Evolutionary conservation across 345 rosid genomes (phyloP).

Genomic region (Lepidium didymum): DNA sequence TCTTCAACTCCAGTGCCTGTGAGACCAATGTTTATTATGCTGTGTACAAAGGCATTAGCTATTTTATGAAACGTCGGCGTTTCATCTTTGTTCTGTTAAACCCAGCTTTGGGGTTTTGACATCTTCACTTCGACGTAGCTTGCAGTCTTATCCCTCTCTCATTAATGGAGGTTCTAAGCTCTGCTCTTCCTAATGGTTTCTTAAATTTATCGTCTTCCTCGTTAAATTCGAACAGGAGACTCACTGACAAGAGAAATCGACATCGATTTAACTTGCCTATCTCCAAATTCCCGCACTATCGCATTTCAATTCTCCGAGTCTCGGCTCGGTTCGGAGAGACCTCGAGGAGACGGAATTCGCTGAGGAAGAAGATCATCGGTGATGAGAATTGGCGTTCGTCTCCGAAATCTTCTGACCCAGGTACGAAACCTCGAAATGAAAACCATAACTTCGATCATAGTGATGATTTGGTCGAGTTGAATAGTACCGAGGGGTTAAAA

Average conservation of each 20-base stretch:
- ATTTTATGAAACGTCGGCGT: slow-evolving; percentile 2
- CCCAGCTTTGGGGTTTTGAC: slow-evolving; percentile 12
- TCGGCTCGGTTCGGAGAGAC: slow-evolving; percentile 56
- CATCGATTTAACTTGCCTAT: slow-evolving; percentile 12
- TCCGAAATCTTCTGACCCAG: slow-evolving; percentile 23
- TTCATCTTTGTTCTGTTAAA: background rate
- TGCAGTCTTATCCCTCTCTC: background rate
- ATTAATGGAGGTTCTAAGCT: slow-evolving; percentile 41
- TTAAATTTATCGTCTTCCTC: slow-evolving; percentile 27
- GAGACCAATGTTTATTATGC: background rate
- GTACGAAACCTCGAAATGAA: slow-evolving; percentile 25
- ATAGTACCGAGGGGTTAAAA: slow-evolving; percentile 24
- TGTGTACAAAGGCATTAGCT: background rate
- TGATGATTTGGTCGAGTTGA: slow-evolving; percentile 15
- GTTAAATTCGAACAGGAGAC: slow-evolving; percentile 23
- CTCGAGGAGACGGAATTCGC: slow-evolving; percentile 52
- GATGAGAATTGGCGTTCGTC: slow-evolving; percentile 50
- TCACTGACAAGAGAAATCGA: slow-evolving; percentile 17
- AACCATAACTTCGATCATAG: slow-evolving; percentile 7
- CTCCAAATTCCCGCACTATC: slow-evolving; percentile 18
- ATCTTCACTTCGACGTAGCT: background rate
- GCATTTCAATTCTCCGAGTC: slow-evolving; percentile 23
- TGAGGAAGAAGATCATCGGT: slow-evolving; percentile 53
- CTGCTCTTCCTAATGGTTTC: slow-evolving; percentile 19
- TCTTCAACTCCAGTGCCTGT: background rate